phyloP scores from a whole-genome alignment of 2,329 filamentous ascomycete genomes.

The Xylaria sp. region DNA sequence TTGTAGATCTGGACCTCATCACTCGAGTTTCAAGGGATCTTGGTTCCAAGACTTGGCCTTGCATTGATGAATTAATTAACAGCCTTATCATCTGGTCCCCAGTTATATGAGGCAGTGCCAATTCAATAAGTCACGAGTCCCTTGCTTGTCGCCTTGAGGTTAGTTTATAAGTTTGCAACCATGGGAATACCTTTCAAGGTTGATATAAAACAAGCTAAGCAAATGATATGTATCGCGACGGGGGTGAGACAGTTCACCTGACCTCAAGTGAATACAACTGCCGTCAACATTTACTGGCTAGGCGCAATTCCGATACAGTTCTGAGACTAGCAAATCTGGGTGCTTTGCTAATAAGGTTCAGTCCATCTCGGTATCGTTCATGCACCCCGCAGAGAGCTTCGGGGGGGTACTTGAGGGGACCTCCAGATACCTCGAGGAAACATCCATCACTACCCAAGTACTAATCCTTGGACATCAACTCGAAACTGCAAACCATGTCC shows the following conservation, averaged over 20 bases:
- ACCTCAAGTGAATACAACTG: neutral
- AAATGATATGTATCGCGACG: slow-evolving; percentile 9
- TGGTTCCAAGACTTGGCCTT: neutral
- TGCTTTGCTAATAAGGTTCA: neutral
- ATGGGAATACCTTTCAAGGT: neutral
- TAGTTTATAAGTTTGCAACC: neutral
- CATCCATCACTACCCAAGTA: neutral
- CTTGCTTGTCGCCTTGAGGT: neutral
- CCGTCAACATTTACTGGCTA: neutral
- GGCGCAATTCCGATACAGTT: slow-evolving; percentile 7
- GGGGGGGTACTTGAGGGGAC: neutral
- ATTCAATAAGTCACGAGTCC: too few species aligned
- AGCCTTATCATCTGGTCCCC: too few species aligned
- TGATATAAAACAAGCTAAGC: neutral
- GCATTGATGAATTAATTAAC: too few species aligned
- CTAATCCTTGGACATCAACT: slow-evolving; percentile 5
- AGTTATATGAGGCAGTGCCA: too few species aligned
- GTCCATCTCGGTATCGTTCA: slow-evolving; percentile 14
- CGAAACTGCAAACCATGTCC: slow-evolving; percentile 15
- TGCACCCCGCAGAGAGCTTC: slow-evolving; percentile 30
- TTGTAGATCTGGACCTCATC: neutral
- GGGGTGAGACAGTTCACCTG: slow-evolving; percentile 18
- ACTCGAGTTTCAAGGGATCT: neutral
- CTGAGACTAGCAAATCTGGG: neutral
- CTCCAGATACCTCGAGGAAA: neutral